Base-by-base conservation (phyloP, 208 protist genomes). In the Sergeia podlipaevii region DNA sequence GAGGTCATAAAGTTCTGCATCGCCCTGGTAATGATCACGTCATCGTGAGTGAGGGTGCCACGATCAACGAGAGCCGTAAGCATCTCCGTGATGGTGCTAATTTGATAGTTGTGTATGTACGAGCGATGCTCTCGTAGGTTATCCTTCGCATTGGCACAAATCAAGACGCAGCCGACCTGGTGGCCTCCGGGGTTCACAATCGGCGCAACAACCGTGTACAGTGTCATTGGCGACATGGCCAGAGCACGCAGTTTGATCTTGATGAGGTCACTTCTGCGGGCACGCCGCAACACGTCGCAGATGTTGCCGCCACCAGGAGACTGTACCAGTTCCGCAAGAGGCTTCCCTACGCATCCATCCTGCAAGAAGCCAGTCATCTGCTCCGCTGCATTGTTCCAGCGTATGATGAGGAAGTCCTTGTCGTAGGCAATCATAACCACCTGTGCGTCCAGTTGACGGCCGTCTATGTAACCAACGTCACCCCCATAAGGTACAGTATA, bases 361-460 rank as follows among this genome's bases (percentile, higher is more conserved):
- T 84, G 74, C 36, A 95, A 50, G 50, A 95, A 93, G 0, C 88
- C 88, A 11, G 88, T 95, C 72, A 92, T 74, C 60, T 76, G 75
- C 60, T 95, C 81, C 1, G 88, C 84, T 2, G 82, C 84, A 28
- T 75, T 85, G 47, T 92, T 93, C 85, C 88, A 95, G 42, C 77
- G 78, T 7, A 82, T 92, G 42, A 95, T 91, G 27, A 54, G 58
- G 50, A 74, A 93, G 44, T 66, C 29, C 23, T 85, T 70, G 53
- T 90, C 82, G 59, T 78, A 95, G 24, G 77, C 88, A 51, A 95
- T 95, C 88, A 95, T 92, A 32, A 91, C 77, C 15, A 91, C 79
- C 44, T 93, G 88, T 15, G 79, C 68, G 54, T 95, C 77, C 20
- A 95, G 63, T 44, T 88, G 70, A 54, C 71, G 80, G 6, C 80